These are phyloP conservation scores for Aspergillus vadensis DNA, from an alignment of 2,329 filamentous ascomycete genomes.

Conservation along the genomic window DNA sequence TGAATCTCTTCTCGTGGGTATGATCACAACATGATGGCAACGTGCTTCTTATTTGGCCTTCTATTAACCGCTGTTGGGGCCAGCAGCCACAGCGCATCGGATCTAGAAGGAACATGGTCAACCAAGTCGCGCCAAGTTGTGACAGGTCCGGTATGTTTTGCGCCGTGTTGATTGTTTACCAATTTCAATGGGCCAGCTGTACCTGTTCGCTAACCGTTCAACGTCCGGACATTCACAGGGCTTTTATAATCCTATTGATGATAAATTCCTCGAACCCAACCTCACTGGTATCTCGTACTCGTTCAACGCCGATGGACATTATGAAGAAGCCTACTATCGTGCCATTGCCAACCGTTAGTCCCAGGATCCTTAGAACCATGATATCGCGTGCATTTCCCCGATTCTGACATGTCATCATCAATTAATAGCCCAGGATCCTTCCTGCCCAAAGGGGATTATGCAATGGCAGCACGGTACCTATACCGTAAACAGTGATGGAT, in stretches of 20 bases:
- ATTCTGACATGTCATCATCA: constrained; percentile 16
- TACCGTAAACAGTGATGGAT: constrained; percentile 58
- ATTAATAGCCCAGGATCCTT: constrained; percentile 56
- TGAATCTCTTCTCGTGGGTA: constrained; percentile 5
- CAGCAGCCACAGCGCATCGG: constrained; percentile 41
- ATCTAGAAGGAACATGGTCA: constrained; percentile 70
- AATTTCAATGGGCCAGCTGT: neutral
- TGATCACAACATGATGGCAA: constrained; percentile 30
- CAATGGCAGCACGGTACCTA: constrained; percentile 74
- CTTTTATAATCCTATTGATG: constrained; percentile 69
- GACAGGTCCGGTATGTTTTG: constrained; percentile 63
- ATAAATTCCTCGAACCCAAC: constrained; percentile 66
- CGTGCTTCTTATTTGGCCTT: constrained; percentile 37
- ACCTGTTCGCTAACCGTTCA: constrained; percentile 8
- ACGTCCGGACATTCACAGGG: constrained; percentile 46
- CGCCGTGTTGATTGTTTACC: constrained; percentile 7
- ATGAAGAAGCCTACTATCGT: constrained; percentile 70
- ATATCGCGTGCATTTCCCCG: neutral
- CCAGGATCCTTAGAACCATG: neutral
- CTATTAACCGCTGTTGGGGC: constrained; percentile 43
- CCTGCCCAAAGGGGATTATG: constrained; percentile 66
- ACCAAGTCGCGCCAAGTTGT: constrained; percentile 70
- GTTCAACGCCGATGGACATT: constrained; percentile 68
- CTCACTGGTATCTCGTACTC: constrained; percentile 73
- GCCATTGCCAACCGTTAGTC: constrained; percentile 68